Conservation (phyloP, 371 early-diverging fungal species). For the Lichtheimia hyalospora region DNA sequence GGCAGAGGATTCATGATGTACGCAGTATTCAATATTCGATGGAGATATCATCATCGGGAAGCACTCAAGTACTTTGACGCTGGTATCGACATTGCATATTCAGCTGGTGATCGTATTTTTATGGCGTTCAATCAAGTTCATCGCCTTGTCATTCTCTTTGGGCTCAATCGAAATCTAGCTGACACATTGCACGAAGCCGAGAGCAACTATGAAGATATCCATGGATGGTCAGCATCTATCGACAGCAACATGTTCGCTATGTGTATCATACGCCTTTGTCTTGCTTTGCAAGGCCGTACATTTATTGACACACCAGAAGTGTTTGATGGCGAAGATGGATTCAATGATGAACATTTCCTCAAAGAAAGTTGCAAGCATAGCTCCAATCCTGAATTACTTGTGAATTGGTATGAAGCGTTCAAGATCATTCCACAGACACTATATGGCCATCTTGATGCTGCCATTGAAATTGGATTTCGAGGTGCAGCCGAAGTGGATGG, state of each 20-base stretch:
- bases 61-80: conserved; percentile 15
- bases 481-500: conserved; percentile 24
- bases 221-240: conserved; percentile 35
- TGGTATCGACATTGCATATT: conserved; percentile 12
- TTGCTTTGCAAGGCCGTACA: conserved; percentile 42
- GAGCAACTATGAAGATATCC: conserved; percentile 33
- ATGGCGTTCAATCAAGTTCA: conserved; percentile 33
- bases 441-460: conserved; percentile 39
- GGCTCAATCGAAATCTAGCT: conserved; percentile 19
- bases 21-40: conserved; percentile 24
- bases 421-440: conserved; percentile 39
- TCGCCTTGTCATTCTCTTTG: conserved; percentile 21
- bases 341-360: conserved; percentile 38
- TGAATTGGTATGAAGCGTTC: conserved; percentile 43
- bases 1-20: conserved; percentile 34
- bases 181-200: conserved; percentile 32
- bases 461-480: conserved; percentile 30
- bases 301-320: conserved; percentile 21
- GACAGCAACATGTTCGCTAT: conserved; percentile 36
- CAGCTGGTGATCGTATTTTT: conserved; percentile 45
- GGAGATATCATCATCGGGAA: conserved; percentile 37
- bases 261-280: conserved; percentile 38
- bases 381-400: conserved; percentile 25
- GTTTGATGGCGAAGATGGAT: conserved; percentile 47
- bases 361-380: conserved; percentile 34